Conservation (phyloP, 176 grass and related monocot species). For the Bolboschoenus planiculmis region DNA sequence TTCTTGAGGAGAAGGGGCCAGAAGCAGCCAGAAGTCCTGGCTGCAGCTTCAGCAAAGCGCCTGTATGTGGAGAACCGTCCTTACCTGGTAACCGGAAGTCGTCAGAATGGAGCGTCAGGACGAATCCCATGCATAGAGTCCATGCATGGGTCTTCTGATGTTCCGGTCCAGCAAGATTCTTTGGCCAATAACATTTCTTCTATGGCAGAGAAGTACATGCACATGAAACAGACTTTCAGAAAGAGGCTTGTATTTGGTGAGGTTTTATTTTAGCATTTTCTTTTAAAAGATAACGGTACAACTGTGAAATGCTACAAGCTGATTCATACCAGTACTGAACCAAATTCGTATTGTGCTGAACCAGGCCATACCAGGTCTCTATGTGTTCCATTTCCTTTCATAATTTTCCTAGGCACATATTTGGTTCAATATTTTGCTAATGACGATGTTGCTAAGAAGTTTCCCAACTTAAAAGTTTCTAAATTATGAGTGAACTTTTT, state of each 20-base stretch:
- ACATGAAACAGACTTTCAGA: conserved; percentile 77
- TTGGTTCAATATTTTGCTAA: not conserved
- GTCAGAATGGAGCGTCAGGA: conserved; percentile 55
- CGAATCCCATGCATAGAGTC: conserved; percentile 39
- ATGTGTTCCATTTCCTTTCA: not conserved
- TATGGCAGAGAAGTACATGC: conserved; percentile 85
- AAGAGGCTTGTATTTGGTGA: conserved; percentile 92
- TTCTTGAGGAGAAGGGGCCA: conserved; percentile 73
- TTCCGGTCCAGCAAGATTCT: conserved; percentile 38
- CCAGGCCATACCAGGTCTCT: not conserved
- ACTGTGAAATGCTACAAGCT: not conserved
- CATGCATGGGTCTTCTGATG: conserved; percentile 50
- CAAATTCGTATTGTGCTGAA: not conserved
- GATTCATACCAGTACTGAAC: not conserved
- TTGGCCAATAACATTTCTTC: conserved; percentile 52
- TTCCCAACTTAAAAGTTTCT: not conserved
- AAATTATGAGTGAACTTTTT: not conserved
- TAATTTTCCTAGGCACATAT: not conserved
- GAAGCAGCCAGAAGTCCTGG: conserved; percentile 88
- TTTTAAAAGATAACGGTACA: not conserved
- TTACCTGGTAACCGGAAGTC: conserved; percentile 76
- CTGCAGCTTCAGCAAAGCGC: conserved; percentile 84
- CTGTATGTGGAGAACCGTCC: conserved; percentile 84
- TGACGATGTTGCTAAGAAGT: not conserved
- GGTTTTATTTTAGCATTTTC: conserved; percentile 10